phyloP scores from a whole-genome alignment of 148 eudicot species.

The Oxyria digyna region DNA sequence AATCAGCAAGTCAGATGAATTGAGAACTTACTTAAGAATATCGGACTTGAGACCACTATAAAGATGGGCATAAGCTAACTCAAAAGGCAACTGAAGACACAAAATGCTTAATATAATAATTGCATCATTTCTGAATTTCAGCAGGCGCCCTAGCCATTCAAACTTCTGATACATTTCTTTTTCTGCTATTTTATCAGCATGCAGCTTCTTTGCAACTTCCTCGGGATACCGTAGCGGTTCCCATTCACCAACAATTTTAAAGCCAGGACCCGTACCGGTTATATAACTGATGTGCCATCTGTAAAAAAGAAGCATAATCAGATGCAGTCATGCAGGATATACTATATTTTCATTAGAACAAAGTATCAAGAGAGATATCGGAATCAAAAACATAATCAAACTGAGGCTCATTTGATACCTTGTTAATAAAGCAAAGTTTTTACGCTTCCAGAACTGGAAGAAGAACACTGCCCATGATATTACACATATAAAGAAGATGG shows the following conservation, averaged over 20 bases:
- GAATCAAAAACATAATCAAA: not conserved
- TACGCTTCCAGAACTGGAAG: constrained; percentile 97
- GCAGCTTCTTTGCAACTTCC: constrained; percentile 35
- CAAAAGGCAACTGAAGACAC: constrained; percentile 92
- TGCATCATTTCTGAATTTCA: constrained; percentile 81
- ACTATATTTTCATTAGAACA: not conserved
- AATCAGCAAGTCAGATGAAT: not conserved
- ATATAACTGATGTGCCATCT: constrained; percentile 72
- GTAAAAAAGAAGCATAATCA: constrained; percentile 2
- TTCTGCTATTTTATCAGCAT: constrained; percentile 34
- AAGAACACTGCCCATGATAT: constrained; percentile 81
- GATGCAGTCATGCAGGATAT: not conserved
- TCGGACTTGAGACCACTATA: constrained; percentile 56
- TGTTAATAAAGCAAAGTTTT: constrained; percentile 58
- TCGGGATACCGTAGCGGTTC: constrained; percentile 38
- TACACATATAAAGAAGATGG: constrained; percentile 51
- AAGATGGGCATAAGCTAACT: constrained; percentile 90
- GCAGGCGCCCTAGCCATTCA: constrained; percentile 69
- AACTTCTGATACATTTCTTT: constrained; percentile 66
- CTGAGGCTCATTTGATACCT: constrained; percentile 33
- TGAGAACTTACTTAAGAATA: constrained; percentile 46
- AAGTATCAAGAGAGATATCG: not conserved
- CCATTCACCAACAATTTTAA: constrained; percentile 39
- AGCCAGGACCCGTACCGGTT: constrained; percentile 47
- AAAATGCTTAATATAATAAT: constrained; percentile 61